Percentiles rank a stretch among this genome's conserved stretches.
phyloP scores from a whole-genome alignment of 345 rosid genomes.

The Kernera saxatilis region DNA sequence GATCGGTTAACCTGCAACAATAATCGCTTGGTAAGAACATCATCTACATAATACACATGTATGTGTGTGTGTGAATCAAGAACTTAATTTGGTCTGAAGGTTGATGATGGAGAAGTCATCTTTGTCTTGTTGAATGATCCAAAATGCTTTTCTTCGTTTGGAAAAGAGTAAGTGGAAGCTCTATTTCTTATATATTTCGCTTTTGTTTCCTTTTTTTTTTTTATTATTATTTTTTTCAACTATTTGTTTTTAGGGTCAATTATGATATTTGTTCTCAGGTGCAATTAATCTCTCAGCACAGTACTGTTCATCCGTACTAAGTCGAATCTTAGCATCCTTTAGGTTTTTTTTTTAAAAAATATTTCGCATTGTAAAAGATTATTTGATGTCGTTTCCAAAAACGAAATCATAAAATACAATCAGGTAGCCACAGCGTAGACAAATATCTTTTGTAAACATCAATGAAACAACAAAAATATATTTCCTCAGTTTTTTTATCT shows the following conservation, averaged over 20 bases:
- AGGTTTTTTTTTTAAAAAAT: background rate
- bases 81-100: conserved; percentile 27
- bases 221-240: background rate
- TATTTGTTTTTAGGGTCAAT: background rate
- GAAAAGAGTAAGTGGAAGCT: conserved; percentile 7
- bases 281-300: background rate
- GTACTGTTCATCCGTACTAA: background rate
- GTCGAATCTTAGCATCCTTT: conserved; percentile 24
- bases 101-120: conserved; percentile 22
- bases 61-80: background rate
- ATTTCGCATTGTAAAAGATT: background rate
- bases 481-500: background rate
- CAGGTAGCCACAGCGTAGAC: background rate
- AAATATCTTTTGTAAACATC: conserved; percentile 6
- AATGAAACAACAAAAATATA: background rate
- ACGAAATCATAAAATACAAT: background rate
- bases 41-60: background rate
- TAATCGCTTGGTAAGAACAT: conserved; percentile 24
- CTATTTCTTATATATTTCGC: conserved; percentile 6
- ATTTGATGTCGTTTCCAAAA: background rate
- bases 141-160: background rate
- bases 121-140: conserved; percentile 15
- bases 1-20: conserved; percentile 24
- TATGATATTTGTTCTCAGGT: background rate
- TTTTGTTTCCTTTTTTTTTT: background rate